Conservation (phyloP, 257 asterid species). For the Scutellaria galericulata region DNA sequence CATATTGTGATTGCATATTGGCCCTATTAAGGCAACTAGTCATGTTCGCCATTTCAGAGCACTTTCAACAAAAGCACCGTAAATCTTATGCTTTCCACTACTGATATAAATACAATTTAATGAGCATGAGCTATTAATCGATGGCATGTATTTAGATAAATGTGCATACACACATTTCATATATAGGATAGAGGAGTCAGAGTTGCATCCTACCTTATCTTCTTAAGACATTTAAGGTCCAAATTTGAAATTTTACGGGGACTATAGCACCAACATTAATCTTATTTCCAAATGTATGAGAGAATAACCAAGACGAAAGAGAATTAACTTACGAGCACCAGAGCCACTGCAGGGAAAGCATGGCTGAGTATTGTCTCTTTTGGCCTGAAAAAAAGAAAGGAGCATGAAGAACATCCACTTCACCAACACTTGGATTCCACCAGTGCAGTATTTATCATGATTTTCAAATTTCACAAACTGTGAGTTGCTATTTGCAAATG, state of each 20-base stretch:
- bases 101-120: background rate
- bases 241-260: too few species aligned
- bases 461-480: too few species aligned
- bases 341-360: slow-evolving; percentile 94
- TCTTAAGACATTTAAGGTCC: background rate
- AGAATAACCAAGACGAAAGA: background rate
- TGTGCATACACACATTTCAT: background rate
- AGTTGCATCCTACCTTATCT: background rate
- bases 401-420: too few species aligned
- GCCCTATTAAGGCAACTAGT: too few species aligned
- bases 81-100: background rate
- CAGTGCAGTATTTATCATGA: too few species aligned
- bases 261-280: background rate
- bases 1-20: background rate
- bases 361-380: slow-evolving; percentile 88
- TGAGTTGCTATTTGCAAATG: too few species aligned
- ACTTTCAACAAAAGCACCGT: background rate
- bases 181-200: background rate
- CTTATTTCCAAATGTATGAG: background rate
- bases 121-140: background rate
- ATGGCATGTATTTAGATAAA: background rate
- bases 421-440: too few species aligned
- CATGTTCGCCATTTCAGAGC: background rate
- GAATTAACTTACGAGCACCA: slow-evolving; percentile 82
- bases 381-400: slow-evolving; percentile 57